phyloP scores from a whole-genome alignment of 768 basidiomycete genomes.

The Amanita fuliginea region DNA sequence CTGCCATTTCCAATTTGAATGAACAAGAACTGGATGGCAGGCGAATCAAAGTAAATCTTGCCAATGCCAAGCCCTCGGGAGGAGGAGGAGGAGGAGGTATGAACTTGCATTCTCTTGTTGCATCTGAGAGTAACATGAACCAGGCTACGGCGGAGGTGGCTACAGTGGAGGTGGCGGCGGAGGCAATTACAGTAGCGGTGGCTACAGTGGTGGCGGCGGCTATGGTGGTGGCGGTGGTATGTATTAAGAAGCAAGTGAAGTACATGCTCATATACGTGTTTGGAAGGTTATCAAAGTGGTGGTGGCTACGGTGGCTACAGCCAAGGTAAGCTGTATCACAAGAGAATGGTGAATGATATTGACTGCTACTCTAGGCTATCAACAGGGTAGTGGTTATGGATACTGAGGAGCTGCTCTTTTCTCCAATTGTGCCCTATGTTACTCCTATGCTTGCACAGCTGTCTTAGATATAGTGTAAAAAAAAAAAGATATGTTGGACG shows the following conservation, averaged over 20 bases:
- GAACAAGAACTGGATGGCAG: slow-evolving; percentile 93
- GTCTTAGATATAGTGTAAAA: slow-evolving; percentile 1
- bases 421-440: neutral
- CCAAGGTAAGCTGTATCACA: neutral
- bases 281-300: slow-evolving; percentile 11
- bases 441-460: neutral
- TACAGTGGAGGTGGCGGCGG: slow-evolving; percentile 10
- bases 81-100: slow-evolving; percentile 34
- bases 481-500: neutral
- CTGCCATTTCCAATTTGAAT: slow-evolving; percentile 68
- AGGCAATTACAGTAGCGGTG: slow-evolving; percentile 17
- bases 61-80: slow-evolving; percentile 54
- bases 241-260: too few relatives aligned
- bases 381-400: slow-evolving; percentile 12
- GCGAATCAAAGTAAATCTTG: slow-evolving; percentile 80
- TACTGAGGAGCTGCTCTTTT: neutral
- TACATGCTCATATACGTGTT: too few relatives aligned
- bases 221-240: slow-evolving; percentile 16
- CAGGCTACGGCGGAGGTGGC: slow-evolving; percentile 11
- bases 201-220: slow-evolving; percentile 10
- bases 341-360: neutral
- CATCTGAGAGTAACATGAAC: slow-evolving; percentile 8
- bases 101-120: slow-evolving; percentile 2
- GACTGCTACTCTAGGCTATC: neutral
- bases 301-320: slow-evolving; percentile 9